A percentile compares a stretch with the other conserved stretches of the same genome.
phyloP scores from a whole-genome alignment of 176 grass and related monocot species.

The Leersia perrieri region DNA sequence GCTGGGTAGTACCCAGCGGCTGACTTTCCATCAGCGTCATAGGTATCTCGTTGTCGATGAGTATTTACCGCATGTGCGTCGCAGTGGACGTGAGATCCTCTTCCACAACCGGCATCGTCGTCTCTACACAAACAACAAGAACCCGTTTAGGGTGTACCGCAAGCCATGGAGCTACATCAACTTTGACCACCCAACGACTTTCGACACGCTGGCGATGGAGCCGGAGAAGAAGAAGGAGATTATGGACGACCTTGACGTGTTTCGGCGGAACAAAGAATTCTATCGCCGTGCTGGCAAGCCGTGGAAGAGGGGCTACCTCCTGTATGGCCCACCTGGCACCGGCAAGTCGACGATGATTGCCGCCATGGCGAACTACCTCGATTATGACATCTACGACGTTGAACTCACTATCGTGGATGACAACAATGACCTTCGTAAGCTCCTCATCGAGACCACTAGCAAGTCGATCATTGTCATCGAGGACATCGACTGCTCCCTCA shows the following conservation, averaged over 20 bases:
- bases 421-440: constrained; percentile 38
- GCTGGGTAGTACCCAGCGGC: no score
- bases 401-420: neutral
- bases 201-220: constrained; percentile 26
- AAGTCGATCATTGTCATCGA: constrained; percentile 63
- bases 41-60: constrained; percentile 1
- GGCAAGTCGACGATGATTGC: constrained; percentile 38
- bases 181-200: neutral
- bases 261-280: neutral
- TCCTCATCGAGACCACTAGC: constrained; percentile 23
- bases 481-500: constrained; percentile 67
- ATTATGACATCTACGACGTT: constrained; percentile 29
- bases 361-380: constrained; percentile 33
- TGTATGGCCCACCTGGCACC: neutral
- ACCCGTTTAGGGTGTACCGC: neutral
- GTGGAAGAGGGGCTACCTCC: constrained; percentile 34
- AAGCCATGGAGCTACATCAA: constrained; percentile 13
- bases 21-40: constrained; percentile 33
- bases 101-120: constrained; percentile 34
- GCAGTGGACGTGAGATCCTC: constrained; percentile 28
- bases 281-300: constrained; percentile 21
- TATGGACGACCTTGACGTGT: constrained; percentile 10
- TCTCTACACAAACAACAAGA: constrained; percentile 54
- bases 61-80: constrained; percentile 53
- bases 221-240: constrained; percentile 19